phyloP scores from a whole-genome alignment of 2,329 filamentous ascomycete species.

The Trichoderma citrinoviride region DNA sequence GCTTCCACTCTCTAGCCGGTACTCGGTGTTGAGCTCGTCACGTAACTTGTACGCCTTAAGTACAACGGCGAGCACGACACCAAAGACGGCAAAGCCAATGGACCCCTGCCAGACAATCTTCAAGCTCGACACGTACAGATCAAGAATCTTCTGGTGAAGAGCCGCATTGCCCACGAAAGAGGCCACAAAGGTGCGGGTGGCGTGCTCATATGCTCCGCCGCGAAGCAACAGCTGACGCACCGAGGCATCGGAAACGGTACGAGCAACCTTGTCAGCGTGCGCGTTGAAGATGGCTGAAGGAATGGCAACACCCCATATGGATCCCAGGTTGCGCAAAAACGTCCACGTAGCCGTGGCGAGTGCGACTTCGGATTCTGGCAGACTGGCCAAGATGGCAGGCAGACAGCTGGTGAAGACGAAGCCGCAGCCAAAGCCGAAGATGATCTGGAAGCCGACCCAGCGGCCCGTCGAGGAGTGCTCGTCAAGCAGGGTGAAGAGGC shows the following conservation, averaged over 20 bases:
- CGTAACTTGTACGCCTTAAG: not conserved
- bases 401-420: not conserved
- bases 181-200: not conserved
- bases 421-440: not conserved
- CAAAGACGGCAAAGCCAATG: not conserved
- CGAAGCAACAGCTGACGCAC: not conserved
- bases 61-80: not conserved
- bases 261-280: not conserved
- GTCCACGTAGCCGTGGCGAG: not conserved
- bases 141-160: not conserved
- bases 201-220: not conserved
- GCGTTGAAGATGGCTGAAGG: slow-evolving; percentile 6
- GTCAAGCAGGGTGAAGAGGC: not conserved
- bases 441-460: not conserved
- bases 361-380: not conserved
- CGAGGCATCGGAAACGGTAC: not conserved
- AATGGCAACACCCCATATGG: not conserved
- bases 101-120: not conserved
- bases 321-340: not conserved
- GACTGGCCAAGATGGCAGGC: not conserved
- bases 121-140: not conserved
- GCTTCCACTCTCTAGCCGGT: not conserved
- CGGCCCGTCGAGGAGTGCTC: not conserved
- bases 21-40: not conserved
- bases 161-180: not conserved